Percentiles rank a stretch among this genome's conserved stretches.
Evolutionary conservation across 2,329 filamentous ascomycete species (phyloP).

Genomic region (Colletotrichum abscissum): DNA sequence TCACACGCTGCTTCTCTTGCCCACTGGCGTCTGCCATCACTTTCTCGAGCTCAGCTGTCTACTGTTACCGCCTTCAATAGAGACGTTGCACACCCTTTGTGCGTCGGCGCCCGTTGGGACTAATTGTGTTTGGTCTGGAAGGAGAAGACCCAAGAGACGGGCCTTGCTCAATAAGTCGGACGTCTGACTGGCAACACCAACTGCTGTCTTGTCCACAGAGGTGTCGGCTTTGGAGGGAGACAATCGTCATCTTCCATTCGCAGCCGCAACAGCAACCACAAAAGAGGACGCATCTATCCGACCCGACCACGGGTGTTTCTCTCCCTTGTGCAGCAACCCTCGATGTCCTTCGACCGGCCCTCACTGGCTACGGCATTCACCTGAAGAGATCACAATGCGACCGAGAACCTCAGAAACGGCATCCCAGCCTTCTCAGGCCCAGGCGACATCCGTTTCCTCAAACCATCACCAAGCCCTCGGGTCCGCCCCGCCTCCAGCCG

Average conservation of each 20-base stretch:
- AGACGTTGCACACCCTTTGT: conserved; percentile 17
- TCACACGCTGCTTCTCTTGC: background rate
- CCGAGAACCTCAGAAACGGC: conserved; percentile 26
- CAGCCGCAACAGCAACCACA: conserved; percentile 18
- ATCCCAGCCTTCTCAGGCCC: conserved; percentile 30
- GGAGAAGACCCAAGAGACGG: conserved; percentile 6
- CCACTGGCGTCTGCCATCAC: background rate
- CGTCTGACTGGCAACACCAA: background rate
- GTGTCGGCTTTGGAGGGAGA: background rate
- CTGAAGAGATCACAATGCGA: conserved; percentile 28
- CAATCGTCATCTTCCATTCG: background rate
- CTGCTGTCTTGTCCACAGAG: conserved; percentile 1
- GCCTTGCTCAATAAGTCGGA: background rate
- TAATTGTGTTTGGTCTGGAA: conserved; percentile 1
- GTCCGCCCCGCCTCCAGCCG: conserved; percentile 20
- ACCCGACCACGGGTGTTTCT: conserved; percentile 8
- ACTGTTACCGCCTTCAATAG: background rate
- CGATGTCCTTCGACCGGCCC: conserved; percentile 25
- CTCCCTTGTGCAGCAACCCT: conserved; percentile 2
- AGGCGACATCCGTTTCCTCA: conserved; percentile 22
- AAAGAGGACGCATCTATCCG: conserved; percentile 7
- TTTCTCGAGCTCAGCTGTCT: background rate
- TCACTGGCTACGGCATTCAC: conserved; percentile 26
- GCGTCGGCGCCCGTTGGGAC: conserved; percentile 5
- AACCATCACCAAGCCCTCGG: conserved; percentile 24